Conservation (phyloP, 495 filamentous ascomycete species). For the Hypoxylon lenormandii region DNA sequence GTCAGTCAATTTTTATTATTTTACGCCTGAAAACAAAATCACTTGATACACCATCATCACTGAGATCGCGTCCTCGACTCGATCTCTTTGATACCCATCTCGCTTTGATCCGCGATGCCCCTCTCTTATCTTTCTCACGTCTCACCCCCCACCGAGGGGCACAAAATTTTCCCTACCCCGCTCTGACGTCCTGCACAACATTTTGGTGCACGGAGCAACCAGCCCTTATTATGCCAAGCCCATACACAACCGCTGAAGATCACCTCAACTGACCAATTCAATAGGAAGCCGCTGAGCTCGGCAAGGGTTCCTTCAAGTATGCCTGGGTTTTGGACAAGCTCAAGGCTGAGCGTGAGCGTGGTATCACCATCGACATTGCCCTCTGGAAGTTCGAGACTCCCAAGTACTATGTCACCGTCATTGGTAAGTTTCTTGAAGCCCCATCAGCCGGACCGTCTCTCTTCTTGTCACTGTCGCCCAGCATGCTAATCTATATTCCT, state of each 20-base stretch:
- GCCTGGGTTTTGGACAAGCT: constrained; percentile 99
- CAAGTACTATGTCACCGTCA: constrained; percentile 99
- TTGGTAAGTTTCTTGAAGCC: constrained; percentile 70
- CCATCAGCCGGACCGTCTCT: not conserved
- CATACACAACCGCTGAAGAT: not conserved
- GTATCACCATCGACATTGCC: constrained; percentile 99
- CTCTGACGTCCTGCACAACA: constrained; percentile 45
- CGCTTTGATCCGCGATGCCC: constrained; percentile 48
- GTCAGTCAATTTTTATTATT: constrained; percentile 63
- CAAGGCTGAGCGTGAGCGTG: constrained; percentile 99
- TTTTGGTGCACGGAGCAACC: constrained; percentile 51
- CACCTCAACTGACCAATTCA: constrained; percentile 46
- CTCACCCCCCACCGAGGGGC: constrained; percentile 50
- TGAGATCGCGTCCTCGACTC: constrained; percentile 14
- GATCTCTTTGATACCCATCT: constrained; percentile 35
- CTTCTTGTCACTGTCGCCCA: constrained; percentile 12
- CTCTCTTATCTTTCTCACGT: constrained; percentile 33
- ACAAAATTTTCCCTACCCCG: constrained; percentile 55
- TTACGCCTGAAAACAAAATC: not conserved
- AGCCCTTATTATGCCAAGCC: constrained; percentile 31
- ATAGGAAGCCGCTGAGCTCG: constrained; percentile 98
- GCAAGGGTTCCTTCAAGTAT: constrained; percentile 99
- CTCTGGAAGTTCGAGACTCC: constrained; percentile 99
- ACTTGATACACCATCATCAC: not conserved
- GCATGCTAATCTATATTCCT: constrained; percentile 35